These are phyloP conservation scores for Linaria vulgaris DNA, from an alignment of 257 asterid species.

Conservation along the genomic window DNA sequence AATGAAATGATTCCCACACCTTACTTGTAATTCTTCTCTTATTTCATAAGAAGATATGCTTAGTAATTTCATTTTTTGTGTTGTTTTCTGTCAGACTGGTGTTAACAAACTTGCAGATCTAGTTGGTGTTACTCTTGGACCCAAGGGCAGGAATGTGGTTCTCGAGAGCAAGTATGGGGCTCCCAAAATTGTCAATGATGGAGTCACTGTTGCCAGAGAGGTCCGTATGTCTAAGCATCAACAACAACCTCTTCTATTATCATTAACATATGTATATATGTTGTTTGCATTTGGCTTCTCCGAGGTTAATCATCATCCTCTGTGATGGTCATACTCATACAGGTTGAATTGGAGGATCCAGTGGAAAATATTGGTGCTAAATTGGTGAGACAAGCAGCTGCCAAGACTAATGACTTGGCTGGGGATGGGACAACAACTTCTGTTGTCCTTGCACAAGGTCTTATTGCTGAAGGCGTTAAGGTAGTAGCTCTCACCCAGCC, in stretches of 20 bases:
- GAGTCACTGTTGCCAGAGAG: slow-evolving; percentile 93
- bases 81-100: slow-evolving; percentile 59
- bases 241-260: too few relatives aligned
- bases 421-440: slow-evolving; percentile 99
- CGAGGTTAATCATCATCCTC: too few relatives aligned
- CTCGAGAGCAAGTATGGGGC: slow-evolving; percentile 94
- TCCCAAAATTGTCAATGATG: slow-evolving; percentile 94
- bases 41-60: not conserved
- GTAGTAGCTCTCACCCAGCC: too few relatives aligned
- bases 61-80: slow-evolving; percentile 7
- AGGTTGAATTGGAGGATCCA: slow-evolving; percentile 97
- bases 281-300: too few relatives aligned
- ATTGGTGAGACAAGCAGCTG: slow-evolving; percentile 95
- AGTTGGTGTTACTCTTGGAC: slow-evolving; percentile 97
- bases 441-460: slow-evolving; percentile 96
- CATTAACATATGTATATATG: not conserved
- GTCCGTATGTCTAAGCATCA: slow-evolving; percentile 30
- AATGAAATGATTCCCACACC: too few relatives aligned
- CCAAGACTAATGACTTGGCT: slow-evolving; percentile 94
- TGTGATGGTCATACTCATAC: slow-evolving; percentile 9
- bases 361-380: slow-evolving; percentile 98
- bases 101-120: slow-evolving; percentile 93
- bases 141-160: slow-evolving; percentile 94
- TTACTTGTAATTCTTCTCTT: not conserved
- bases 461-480: slow-evolving; percentile 96